Percentiles rank a stretch among this genome's conserved stretches.
Evolutionary conservation across 2,329 filamentous ascomycete species (phyloP).

Genomic region (Sporothrix protearum): DNA sequence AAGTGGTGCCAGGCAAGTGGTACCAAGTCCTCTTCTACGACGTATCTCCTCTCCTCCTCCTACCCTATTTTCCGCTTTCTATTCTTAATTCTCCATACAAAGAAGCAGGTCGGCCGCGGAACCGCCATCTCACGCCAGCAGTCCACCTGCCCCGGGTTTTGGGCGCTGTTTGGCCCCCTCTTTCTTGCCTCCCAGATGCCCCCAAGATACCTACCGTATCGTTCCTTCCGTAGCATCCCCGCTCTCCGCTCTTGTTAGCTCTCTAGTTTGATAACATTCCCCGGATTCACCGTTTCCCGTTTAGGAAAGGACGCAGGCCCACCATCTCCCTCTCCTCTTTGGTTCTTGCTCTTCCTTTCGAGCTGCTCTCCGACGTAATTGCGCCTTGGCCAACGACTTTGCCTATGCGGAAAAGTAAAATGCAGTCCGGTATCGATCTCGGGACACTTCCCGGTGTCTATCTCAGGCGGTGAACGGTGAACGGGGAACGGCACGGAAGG

Average conservation of each 20-base stretch:
- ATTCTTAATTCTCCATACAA: background rate
- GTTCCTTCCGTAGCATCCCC: background rate
- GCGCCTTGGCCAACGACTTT: background rate
- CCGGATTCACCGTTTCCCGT: constrained; percentile 13
- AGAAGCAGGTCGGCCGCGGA: background rate
- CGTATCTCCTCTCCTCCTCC: background rate
- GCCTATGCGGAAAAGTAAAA: background rate
- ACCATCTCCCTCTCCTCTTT: background rate
- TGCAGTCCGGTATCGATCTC: background rate
- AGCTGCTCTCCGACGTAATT: background rate
- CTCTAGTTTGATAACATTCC: background rate
- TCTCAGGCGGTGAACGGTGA: background rate
- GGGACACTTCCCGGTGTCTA: background rate
- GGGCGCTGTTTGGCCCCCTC: background rate
- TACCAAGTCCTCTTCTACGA: background rate
- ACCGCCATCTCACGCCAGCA: background rate
- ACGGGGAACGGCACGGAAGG: background rate
- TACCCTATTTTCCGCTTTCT: background rate
- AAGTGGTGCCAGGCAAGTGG: background rate
- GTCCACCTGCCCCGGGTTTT: background rate
- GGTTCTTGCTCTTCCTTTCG: background rate
- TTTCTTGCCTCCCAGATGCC: background rate
- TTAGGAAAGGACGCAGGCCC: background rate
- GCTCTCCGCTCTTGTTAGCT: background rate
- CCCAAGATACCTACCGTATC: background rate